phyloP scores from a whole-genome alignment of 2,329 filamentous ascomycete genomes.

The Talaromyces sp. region DNA sequence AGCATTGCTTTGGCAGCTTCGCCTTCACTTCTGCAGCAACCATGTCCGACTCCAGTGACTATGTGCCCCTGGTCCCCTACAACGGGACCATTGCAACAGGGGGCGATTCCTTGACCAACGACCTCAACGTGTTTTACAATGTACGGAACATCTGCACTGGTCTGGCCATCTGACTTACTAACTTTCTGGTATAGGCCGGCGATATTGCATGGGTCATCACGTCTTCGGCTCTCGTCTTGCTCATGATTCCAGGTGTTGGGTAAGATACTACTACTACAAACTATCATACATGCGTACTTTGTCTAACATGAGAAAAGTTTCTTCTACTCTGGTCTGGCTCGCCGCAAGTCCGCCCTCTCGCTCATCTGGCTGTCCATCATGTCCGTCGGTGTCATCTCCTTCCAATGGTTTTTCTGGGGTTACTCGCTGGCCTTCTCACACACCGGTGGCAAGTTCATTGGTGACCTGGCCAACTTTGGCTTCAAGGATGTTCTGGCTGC shows the following conservation, averaged over 20 bases:
- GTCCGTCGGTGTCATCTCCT: constrained; percentile 70
- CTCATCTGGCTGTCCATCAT: constrained; percentile 83
- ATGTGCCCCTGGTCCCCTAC: constrained; percentile 46
- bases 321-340: constrained; percentile 88
- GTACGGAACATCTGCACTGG: constrained; percentile 9
- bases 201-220: constrained; percentile 78
- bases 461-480: constrained; percentile 73
- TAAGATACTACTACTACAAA: constrained; percentile 26
- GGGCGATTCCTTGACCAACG: constrained; percentile 60
- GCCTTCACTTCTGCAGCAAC: not conserved
- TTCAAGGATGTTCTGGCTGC: constrained; percentile 69
- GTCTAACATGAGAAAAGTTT: constrained; percentile 49
- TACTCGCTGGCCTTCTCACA: constrained; percentile 81
- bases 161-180: not conserved
- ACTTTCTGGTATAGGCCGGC: constrained; percentile 54
- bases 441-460: constrained; percentile 68
- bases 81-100: constrained; percentile 59
- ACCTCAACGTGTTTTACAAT: constrained; percentile 83
- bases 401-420: constrained; percentile 97
- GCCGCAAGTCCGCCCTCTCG: constrained; percentile 81
- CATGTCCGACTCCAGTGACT: constrained; percentile 26
- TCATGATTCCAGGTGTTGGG: constrained; percentile 90
- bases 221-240: constrained; percentile 71
- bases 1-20: not conserved
- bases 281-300: not conserved